A percentile compares a stretch with the other conserved stretches of the same genome.
These are phyloP conservation scores for Phytopythium litorale DNA, from an alignment of 352 stramenopile species.

Conservation along the genomic window DNA sequence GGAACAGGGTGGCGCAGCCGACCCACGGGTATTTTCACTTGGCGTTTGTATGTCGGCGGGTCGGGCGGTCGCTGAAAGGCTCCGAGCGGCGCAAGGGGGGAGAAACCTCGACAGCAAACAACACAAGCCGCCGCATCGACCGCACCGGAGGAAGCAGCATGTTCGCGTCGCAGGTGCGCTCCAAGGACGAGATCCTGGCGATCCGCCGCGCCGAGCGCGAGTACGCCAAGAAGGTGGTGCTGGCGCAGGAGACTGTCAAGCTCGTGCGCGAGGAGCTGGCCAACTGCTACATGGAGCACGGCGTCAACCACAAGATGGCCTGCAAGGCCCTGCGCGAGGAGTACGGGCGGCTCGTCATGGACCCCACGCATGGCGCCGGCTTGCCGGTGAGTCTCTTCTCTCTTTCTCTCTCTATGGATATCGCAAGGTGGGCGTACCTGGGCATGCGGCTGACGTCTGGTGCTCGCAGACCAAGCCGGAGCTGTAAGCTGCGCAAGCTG, in stretches of 20 bases:
- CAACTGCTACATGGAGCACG: conserved; percentile 86
- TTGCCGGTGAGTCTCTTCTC: conserved; percentile 38
- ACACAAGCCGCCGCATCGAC: not conserved
- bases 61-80: conserved; percentile 5
- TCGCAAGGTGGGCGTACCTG: not conserved
- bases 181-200: conserved; percentile 81
- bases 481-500: conserved; percentile 11
- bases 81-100: conserved; percentile 3
- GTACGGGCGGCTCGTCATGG: conserved; percentile 76
- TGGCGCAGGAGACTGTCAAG: conserved; percentile 81
- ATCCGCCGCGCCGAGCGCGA: conserved; percentile 72
- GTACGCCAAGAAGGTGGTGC: conserved; percentile 67
- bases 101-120: conserved; percentile 2
- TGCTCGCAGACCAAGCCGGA: conserved; percentile 16
- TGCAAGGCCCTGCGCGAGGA: conserved; percentile 82
- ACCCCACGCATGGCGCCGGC: conserved; percentile 73
- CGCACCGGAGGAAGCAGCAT: conserved; percentile 22
- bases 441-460: conserved; percentile 6
- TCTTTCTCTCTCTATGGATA: too few relatives aligned
- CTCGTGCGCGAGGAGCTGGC: conserved; percentile 83
- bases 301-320: conserved; percentile 86
- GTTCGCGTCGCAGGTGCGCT: conserved; percentile 69
- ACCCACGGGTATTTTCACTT: conserved; percentile 8
- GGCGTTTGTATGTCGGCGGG: conserved; percentile 10
- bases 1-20: not conserved